These are phyloP conservation scores for Annulohypoxylon truncatum DNA, from an alignment of 2,329 filamentous ascomycete species.

Conservation along the genomic window DNA sequence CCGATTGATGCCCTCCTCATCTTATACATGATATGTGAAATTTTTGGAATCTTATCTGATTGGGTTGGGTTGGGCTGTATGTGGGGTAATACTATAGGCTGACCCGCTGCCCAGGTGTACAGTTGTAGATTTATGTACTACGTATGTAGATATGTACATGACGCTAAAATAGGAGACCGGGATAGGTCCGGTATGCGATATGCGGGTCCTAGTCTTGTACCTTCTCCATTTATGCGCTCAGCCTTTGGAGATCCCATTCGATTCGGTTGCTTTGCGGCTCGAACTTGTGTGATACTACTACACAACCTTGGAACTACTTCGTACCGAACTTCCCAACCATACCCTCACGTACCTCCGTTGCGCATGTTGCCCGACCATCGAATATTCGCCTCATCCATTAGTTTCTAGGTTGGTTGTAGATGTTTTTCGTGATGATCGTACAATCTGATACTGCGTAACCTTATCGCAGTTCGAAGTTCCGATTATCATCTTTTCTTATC, in stretches of 20 bases:
- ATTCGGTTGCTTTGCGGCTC: conserved; percentile 23
- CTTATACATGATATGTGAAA: background rate
- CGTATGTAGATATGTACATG: conserved; percentile 10
- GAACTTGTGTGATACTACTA: conserved; percentile 17
- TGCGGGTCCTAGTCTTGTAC: background rate
- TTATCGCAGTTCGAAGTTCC: background rate
- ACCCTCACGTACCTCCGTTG: background rate
- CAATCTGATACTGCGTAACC: background rate
- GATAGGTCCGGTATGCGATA: conserved; percentile 2
- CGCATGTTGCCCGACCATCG: background rate
- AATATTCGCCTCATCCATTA: conserved; percentile 9
- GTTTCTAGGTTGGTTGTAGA: background rate
- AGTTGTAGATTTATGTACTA: background rate
- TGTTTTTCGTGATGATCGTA: background rate
- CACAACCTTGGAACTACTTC: background rate
- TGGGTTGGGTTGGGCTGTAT: background rate
- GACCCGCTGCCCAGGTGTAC: background rate
- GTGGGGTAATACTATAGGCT: conserved; percentile 12
- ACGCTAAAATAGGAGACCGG: conserved; percentile 6
- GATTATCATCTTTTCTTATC: background rate
- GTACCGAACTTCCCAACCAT: no score
- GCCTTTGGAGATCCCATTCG: conserved; percentile 19
- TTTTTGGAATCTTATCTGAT: background rate
- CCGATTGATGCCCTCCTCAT: background rate
- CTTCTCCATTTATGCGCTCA: conserved; percentile 14